Percentiles rank a stretch among this genome's conserved stretches.
Conservation (phyloP, 768 basidiomycete genomes). For the Mycena galopus region DNA sequence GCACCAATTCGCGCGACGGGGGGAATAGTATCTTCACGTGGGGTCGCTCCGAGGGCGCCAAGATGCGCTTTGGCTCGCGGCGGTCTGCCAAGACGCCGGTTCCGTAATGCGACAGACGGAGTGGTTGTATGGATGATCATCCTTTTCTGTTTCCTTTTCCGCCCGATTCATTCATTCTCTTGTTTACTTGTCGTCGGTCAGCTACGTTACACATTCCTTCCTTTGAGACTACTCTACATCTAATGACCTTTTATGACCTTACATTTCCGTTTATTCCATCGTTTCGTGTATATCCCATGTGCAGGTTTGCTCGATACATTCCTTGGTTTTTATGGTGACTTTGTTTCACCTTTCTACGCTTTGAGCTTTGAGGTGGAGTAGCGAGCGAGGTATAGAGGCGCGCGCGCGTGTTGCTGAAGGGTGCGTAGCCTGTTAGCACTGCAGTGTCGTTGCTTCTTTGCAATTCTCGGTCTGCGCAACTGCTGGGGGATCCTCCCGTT, state of each 20-base stretch:
- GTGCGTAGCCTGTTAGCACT: no score
- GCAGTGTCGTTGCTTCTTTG: no score
- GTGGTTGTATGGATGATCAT: conserved; percentile 24
- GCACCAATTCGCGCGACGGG: conserved; percentile 76
- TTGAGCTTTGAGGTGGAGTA: no score
- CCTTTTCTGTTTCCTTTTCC: background rate
- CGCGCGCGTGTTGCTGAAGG: no score
- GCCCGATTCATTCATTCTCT: background rate
- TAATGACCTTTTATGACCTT: conserved; percentile 36
- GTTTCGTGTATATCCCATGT: conserved; percentile 25
- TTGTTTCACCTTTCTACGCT: no score
- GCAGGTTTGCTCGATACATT: conserved; percentile 21
- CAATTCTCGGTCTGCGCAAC: no score
- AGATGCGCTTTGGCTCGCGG: conserved; percentile 81
- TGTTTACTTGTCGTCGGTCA: conserved; percentile 20
- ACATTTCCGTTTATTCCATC: conserved; percentile 31
- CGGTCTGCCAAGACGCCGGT: conserved; percentile 63
- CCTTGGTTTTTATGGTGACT: conserved; percentile 8
- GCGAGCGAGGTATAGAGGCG: no score
- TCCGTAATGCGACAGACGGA: no score
- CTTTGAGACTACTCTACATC: conserved; percentile 31
- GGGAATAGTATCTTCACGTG: conserved; percentile 75
- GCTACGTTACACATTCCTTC: conserved; percentile 30
- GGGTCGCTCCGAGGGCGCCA: conserved; percentile 72
- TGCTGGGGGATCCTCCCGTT: no score